A percentile compares a stretch with the other conserved stretches of the same genome.
Evolutionary conservation across 192 early-diverging fungal genomes (phyloP).

Genomic region (Coemansia sp.): DNA sequence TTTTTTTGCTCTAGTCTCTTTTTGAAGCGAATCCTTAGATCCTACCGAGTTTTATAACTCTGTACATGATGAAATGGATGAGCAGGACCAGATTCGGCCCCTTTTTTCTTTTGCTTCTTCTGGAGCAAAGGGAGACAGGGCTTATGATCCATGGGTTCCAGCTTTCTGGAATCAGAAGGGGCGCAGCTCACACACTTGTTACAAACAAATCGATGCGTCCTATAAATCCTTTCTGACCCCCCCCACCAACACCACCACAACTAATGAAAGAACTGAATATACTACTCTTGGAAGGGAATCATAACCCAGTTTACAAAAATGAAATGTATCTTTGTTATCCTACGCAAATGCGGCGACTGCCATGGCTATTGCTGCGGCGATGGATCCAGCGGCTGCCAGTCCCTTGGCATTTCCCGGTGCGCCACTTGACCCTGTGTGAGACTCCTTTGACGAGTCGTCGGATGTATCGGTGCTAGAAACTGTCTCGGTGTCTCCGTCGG

Average conservation of each 20-base stretch:
- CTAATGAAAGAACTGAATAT: neutral
- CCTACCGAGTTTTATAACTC: constrained; percentile 41
- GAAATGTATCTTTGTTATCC: neutral
- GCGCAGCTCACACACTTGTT: constrained; percentile 41
- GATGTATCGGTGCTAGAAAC: neutral
- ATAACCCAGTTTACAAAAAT: neutral
- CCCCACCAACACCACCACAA: neutral
- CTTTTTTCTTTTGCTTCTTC: too few relatives aligned
- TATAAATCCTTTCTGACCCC: constrained; percentile 37
- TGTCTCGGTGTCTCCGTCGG: constrained; percentile 2
- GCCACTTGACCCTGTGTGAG: neutral
- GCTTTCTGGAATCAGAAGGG: constrained; percentile 14
- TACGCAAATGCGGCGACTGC: constrained; percentile 24
- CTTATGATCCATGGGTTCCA: constrained; percentile 14
- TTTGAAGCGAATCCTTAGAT: constrained; percentile 13
- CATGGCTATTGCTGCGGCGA: constrained; percentile 12
- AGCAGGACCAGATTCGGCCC: constrained; percentile 23
- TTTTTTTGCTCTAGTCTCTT: neutral
- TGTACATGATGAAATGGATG: constrained; percentile 38
- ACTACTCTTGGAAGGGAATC: too few relatives aligned
- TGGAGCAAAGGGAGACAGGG: neutral
- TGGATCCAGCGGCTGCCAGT: neutral
- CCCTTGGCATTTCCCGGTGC: neutral
- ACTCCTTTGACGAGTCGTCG: neutral
- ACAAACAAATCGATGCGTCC: constrained; percentile 32